Base-by-base conservation (phyloP, 305 asterid species). In the Fraxinus paxiana region DNA sequence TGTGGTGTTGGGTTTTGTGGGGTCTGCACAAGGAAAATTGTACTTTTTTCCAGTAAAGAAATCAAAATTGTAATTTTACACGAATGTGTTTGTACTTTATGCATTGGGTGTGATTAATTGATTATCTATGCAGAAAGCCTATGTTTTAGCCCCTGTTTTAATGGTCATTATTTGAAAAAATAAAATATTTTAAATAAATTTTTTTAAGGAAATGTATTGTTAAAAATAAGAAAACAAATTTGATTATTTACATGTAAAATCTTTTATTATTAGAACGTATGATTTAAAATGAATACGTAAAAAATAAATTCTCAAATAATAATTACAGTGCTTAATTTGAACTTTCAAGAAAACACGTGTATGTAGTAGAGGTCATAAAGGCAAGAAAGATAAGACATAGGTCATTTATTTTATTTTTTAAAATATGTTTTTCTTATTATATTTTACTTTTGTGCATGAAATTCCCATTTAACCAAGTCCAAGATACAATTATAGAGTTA, bases 1-100 rank as follows among this genome's bases (percentile, higher is more conserved):
- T 2, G 76, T 73, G 74, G 87, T 87, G 86, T 86, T 48, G 56
- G 78, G 79, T 75, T 35, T 75, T 84, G 87, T 82, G 86, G 85
- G 88, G 80, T 84, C 87, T 83, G 54, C 83, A 7, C 10, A 63
- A 18, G 85, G 24, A 71, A 84, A 85, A 72, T 30, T 61, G 75
- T 61, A 79, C 81, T 75, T 81, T 84, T 76, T 70, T 69, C 84
- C 41, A 8, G 73, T 26, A 30, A 65, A 84, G 43, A 76, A 75
- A 75, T 67, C 75, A 70, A 84, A 69, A 34, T 56, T 79, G n/a
- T 30, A 30, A 30, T 30, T 30, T 30, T 30, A 38, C 51, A 41
- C 51, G 15, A 41, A 41, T n/a, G 46, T 38, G 76, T 37, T 65
- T 78, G 67, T 78, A 65, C 6, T 20, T 20, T 38, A 46, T 46